Percentiles rank a stretch among this genome's conserved stretches.
Evolutionary conservation across 2,329 filamentous ascomycete genomes (phyloP).

Genomic region (Exophiala spinifera): DNA sequence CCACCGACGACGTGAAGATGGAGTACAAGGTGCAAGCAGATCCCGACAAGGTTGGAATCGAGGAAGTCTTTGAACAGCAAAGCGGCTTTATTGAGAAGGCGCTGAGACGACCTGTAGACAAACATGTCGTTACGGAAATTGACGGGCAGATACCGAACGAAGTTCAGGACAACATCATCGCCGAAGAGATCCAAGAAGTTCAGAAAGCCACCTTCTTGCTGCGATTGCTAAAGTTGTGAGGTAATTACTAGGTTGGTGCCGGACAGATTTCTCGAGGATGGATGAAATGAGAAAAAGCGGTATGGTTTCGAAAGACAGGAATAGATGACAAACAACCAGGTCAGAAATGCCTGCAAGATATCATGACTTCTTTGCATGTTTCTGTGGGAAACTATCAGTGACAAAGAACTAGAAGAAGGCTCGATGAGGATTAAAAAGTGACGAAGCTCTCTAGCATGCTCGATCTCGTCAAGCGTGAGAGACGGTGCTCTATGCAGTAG

Average conservation of each 20-base stretch:
- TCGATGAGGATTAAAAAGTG: not conserved
- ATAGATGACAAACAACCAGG: not conserved
- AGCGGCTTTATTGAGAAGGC: conserved; percentile 69
- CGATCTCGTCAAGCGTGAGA: no score
- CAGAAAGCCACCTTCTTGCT: conserved; percentile 78
- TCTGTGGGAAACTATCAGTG: conserved; percentile 36
- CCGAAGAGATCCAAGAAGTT: conserved; percentile 80
- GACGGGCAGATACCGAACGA: conserved; percentile 46
- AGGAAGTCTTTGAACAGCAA: conserved; percentile 67
- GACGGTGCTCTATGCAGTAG: not conserved
- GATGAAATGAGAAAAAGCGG: not conserved
- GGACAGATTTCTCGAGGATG: not conserved
- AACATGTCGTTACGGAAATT: conserved; percentile 60
- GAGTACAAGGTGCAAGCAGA: conserved; percentile 80
- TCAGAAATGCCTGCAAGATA: not conserved
- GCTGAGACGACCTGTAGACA: conserved; percentile 71
- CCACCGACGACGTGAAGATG: conserved; percentile 95
- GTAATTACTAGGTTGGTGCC: not conserved
- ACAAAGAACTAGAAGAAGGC: not conserved
- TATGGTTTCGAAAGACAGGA: conserved; percentile 2
- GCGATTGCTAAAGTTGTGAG: conserved; percentile 68
- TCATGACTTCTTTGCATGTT: conserved; percentile 51
- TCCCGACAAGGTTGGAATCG: conserved; percentile 71
- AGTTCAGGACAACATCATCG: conserved; percentile 61
- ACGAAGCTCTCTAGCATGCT: not conserved